Base-by-base conservation (phyloP, 192 early-diverging fungal species). In the Coemansia sp. region DNA sequence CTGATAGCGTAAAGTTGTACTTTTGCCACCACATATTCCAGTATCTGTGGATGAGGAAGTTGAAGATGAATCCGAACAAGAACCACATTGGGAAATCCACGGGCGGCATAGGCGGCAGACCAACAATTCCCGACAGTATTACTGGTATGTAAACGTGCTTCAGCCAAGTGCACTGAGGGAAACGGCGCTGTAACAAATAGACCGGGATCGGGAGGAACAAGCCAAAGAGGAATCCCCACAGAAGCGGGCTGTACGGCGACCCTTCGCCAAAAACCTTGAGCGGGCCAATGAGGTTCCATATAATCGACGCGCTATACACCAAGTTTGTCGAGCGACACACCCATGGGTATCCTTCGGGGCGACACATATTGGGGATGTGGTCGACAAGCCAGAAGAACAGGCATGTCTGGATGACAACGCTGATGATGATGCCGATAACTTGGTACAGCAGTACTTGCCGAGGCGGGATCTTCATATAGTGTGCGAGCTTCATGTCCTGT, bases 381-480 rank as follows among this genome's bases (percentile, higher is more conserved):
- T 71, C 81, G 75, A 92, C 87, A 36, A 92, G 73, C 70, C 85
- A 90, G 34, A 86, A 86, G 27, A 89, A 87, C 36, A 90, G 86
- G 10, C 83, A 84, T 17, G 90, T 84, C 59, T 92, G 89, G 14
- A 93, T 75, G 37, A 89, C 71, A 5, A 88, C 90, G 48, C 90
- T 91, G 29, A 89, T 66, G 7, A 92, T 62, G 1, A 91, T 94
- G 17, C 92, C 91, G 17, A 82, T 59, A 11, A 88, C 74, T 71
- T 95, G 94, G 74, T 88, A 89, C 32, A 83, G 64, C 39, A 96
- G 89, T 83, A 96, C 90, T 27, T 90, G 84, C 39, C 91, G 84
- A 14, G 94, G 94, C 55, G 93, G 89, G 5, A 93, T 84, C 78
- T 93, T 93, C 88, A 92, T 89, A 66, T 93, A 93, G 65, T 91